Evolutionary conservation across 805 yeast genomes (phyloP), one percentile per base, ranked within the genome.

Genomic region (Teunomyces funiuensis): DNA sequence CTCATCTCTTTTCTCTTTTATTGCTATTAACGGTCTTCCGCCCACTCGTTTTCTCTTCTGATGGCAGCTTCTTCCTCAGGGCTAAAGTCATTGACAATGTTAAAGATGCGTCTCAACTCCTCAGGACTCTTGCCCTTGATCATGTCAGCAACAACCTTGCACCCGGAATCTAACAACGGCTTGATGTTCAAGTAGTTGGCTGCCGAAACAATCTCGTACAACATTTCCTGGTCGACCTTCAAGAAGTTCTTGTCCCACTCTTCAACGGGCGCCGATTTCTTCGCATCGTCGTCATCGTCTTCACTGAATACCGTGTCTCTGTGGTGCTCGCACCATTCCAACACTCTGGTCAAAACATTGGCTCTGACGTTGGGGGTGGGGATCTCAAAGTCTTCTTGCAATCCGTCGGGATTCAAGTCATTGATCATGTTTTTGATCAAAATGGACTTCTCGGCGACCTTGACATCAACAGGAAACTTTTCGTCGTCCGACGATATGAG

Each of bases 261-360:
- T 47, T 85, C 91, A 39, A 91, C 88, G 3, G 96, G 97, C 2
- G 89, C 88, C n/a, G 91, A 76, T 59, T 86, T 87, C 61, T 85
- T 81, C 17, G 87, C 78, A 52, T 88, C 95, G 40, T 85, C 90
- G 49, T 88, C 96, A 43, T 80, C 88, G 37, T 77, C 81, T 47
- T 82, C 88, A 14, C 87, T 86, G 64, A 83, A 83, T 14, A 72
- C 73, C 7, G 85, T 77, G 59, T 87, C 89, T 62, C 83, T 85
- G 71, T 91, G 97, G 62, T 91, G 93, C 57, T 87, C 95, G 55
- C 97, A 89, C 95, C 97, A 91, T 60, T 91, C 96, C 40, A 91
- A 73, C n/a, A 91, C 91, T 60, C 89, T 88, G 61, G 85, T 80
- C 66, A 91, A 74, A 15, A 91, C 96, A 13, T 85, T 82, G 7